Evolutionary conservation across 768 basidiomycete species (phyloP), one percentile per base, ranked within the genome.

Genomic region (Pisolithus marmoratus): DNA sequence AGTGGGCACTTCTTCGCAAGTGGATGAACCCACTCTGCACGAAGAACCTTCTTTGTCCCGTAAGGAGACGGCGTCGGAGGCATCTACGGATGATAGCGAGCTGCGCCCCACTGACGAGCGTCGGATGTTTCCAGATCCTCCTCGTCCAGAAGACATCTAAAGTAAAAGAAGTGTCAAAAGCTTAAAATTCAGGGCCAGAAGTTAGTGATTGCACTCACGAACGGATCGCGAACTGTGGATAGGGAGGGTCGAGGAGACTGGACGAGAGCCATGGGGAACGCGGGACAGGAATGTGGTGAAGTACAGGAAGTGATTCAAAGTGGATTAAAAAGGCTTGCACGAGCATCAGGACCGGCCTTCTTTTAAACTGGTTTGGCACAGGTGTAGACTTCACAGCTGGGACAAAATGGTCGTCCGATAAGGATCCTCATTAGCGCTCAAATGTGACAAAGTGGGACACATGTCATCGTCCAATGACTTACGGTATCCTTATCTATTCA

Each of bases 81-180:
- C 22, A 17, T 57, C 45, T 31, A 41, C 22, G 2, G 52, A 7
- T 2, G 1, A 38, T 14, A 41, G 37, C 23, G 3, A 8, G 4
- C 41, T 17, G 20, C 6, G n/a, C 8, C 22, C 4, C 12, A 19
- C 22, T 8, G 17, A 11, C 31, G 19, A 9, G 20, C 42, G 55
- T 23, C 58, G 60, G 23, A 60, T 54, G 42, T 59, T 59, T 3
- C 64, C 60, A 9, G 56, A 66, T 2, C 60, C 64, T 1, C 64
- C 58, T 40, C 64, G 53, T 9, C 64, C 64, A 2, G 56, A 58
- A 8, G 60, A 56, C 26, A 37, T 20, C 64, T 65, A n/a, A 6
- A 27, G 24, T 6, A 8, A 8, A 38, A 5, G 14, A 1, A 27
- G 9, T 17, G 42, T 59, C 23, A 54, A 17, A 44, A 2, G 12